A percentile compares a stretch with the other conserved stretches of the same genome.
These are phyloP conservation scores for Bruguiera sexangula DNA, from an alignment of 345 rosid species.

Conservation along the genomic window DNA sequence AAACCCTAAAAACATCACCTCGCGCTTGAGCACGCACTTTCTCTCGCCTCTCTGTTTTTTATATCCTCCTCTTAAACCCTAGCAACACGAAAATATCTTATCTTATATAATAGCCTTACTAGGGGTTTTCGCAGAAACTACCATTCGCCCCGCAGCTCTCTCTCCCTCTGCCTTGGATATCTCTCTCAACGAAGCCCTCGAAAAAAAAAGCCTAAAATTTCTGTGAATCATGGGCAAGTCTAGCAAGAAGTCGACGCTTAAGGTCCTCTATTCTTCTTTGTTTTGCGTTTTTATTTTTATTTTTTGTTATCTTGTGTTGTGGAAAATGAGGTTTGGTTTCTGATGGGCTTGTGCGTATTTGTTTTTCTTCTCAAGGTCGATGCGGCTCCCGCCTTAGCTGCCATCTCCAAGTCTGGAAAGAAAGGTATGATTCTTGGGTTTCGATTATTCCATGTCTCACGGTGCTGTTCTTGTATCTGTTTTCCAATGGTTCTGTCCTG, in stretches of 20 bases:
- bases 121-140: too few relatives aligned
- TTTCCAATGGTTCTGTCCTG: not conserved
- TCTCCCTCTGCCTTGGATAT: too few relatives aligned
- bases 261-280: not conserved
- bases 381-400: not conserved
- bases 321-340: not conserved
- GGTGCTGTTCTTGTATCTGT: not conserved
- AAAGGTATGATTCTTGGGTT: not conserved
- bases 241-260: not conserved
- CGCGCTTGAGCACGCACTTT: too few relatives aligned
- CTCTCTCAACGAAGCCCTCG: too few relatives aligned
- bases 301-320: not conserved
- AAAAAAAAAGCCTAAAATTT: too few relatives aligned
- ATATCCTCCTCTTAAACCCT: too few relatives aligned
- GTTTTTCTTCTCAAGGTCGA: not conserved
- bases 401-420: not conserved
- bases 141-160: too few relatives aligned
- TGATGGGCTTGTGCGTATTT: not conserved
- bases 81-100: too few relatives aligned
- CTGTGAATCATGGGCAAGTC: not conserved
- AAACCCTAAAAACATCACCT: too few relatives aligned
- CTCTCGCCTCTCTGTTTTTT: too few relatives aligned
- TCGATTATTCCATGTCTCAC: not conserved
- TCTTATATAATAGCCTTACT: too few relatives aligned
- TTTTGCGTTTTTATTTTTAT: not conserved